Evolutionary conservation across 805 yeast genomes (phyloP).

Genomic region (Ogataea pignaliae): DNA sequence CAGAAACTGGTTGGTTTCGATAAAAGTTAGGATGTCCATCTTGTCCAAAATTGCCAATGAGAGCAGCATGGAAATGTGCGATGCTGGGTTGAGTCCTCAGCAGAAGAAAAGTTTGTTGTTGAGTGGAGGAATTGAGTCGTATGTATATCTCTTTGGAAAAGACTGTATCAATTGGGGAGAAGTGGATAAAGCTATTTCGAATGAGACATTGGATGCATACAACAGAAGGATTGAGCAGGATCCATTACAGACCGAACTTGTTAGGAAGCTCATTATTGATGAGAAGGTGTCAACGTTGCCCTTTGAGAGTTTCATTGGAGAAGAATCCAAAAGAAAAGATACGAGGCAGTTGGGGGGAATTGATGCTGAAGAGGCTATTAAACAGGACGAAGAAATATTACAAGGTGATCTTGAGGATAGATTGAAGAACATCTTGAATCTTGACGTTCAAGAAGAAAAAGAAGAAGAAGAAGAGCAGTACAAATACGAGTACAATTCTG

Average conservation of each 20-base stretch:
- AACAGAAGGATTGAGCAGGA: conserved; percentile 14
- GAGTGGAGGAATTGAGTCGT: background rate
- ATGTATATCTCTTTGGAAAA: conserved; percentile 22
- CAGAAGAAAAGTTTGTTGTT: background rate
- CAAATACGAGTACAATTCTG: conserved; percentile 17
- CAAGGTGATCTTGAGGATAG: conserved; percentile 24
- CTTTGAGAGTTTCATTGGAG: background rate
- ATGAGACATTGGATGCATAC: conserved; percentile 8
- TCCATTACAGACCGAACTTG: conserved; percentile 27
- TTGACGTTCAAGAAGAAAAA: conserved; percentile 17
- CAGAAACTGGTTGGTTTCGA: no score
- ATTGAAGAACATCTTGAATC: conserved; percentile 19
- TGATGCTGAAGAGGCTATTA: background rate
- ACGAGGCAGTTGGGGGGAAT: no score
- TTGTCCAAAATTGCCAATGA: no score
- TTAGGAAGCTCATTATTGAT: conserved; percentile 18
- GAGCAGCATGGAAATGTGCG: no score
- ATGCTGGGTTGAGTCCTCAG: no score
- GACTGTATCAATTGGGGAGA: conserved; percentile 87
- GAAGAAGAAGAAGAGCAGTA: conserved; percentile 7
- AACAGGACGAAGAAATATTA: conserved; percentile 1
- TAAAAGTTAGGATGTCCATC: no score
- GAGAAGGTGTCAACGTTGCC: conserved; percentile 6
- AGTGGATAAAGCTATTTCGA: conserved; percentile 68
- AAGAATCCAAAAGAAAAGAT: no score